Base-by-base conservation (phyloP, 176 grass and related monocot genomes). In the Areca catechu region DNA sequence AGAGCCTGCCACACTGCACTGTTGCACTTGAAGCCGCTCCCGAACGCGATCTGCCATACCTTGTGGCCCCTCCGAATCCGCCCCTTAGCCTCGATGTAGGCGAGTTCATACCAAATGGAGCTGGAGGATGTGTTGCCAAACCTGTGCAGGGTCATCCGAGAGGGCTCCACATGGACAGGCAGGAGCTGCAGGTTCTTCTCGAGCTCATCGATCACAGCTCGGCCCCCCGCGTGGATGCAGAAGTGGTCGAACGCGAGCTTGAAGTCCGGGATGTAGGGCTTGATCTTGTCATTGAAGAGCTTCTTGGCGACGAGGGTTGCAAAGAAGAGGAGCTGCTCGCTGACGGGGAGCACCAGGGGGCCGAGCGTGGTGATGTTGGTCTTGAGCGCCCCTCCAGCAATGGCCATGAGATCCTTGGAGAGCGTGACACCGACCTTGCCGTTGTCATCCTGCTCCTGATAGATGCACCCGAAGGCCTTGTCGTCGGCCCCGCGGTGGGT, bases 11-110 rank as follows among this genome's bases (percentile, higher is more conserved):
- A 83, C 64, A 83, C 80, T 10, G 80, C 74, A 47, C 80, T 83
- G 25, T 83, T 83, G 70, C 80, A 83, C 68, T 83, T 83, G 73
- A 83, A 83, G 19, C 80, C 80, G 2, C 73, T 77, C 12, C 80
- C 80, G 9, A 83, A 83, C 12, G 80, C 74, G 19, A 83, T 83
- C 70, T 83, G 80, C 80, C 80, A 83, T 28, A 77, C 53, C 16
- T 68, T 56, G 54, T 83, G 73, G 51, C 73, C 73, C 20, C 62
- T 67, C 16, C 74, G 69, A 15, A 83, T 67, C 66, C 79, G 62
- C 16, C 79, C 79, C 54, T 76, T 82, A 5, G 67, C 67, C 72
- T 82, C 79, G 7, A 56, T 77, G 62, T 83, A 83, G 1, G 73
- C 62, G 7, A 83, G 65, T 22, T 83, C 80, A 9, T 83, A 83